Percentiles rank a stretch among this genome's conserved stretches.
Evolutionary conservation across 345 rosid species (phyloP).

Genomic region (Nephelium lappaceum): DNA sequence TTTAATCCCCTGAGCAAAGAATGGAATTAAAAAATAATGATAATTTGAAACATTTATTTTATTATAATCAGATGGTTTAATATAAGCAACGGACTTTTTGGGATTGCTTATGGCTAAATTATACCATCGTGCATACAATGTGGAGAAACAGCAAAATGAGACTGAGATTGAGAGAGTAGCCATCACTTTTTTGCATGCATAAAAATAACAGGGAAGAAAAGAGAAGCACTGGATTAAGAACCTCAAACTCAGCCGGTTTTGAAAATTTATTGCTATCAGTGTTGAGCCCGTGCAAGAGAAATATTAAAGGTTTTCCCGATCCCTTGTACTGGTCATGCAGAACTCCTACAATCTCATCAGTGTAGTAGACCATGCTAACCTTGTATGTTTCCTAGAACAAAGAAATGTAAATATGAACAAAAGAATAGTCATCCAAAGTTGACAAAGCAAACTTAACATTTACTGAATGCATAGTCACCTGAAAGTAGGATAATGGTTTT

Average conservation of each 20-base stretch:
- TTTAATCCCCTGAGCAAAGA: slow-evolving; percentile 65
- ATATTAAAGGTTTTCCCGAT: slow-evolving; percentile 60
- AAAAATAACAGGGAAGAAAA: slow-evolving; percentile 18
- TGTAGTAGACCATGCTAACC: slow-evolving; percentile 66
- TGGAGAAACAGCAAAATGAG: neutral
- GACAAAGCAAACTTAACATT: slow-evolving; percentile 10
- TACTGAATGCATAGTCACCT: slow-evolving; percentile 44
- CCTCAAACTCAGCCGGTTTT: slow-evolving; percentile 87
- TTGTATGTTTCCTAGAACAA: slow-evolving; percentile 67
- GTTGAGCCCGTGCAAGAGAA: slow-evolving; percentile 85
- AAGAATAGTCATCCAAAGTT: slow-evolving; percentile 10
- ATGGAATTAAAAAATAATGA: slow-evolving; percentile 1
- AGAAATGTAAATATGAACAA: slow-evolving; percentile 16
- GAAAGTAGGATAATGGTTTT: slow-evolving; percentile 58
- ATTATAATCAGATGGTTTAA: slow-evolving; percentile 6
- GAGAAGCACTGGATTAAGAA: slow-evolving; percentile 27
- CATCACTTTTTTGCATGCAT: slow-evolving; percentile 2
- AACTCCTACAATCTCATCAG: slow-evolving; percentile 69
- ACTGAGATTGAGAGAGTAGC: slow-evolving; percentile 10
- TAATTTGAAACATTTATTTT: slow-evolving; percentile 10
- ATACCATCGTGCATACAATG: neutral
- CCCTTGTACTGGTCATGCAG: slow-evolving; percentile 54
- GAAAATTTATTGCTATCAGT: slow-evolving; percentile 84
- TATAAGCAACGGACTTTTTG: neutral
- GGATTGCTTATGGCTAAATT: neutral